A percentile compares a stretch with the other conserved stretches of the same genome.
phyloP scores from a whole-genome alignment of 257 asterid species.

The Gynochthodes officinalis region DNA sequence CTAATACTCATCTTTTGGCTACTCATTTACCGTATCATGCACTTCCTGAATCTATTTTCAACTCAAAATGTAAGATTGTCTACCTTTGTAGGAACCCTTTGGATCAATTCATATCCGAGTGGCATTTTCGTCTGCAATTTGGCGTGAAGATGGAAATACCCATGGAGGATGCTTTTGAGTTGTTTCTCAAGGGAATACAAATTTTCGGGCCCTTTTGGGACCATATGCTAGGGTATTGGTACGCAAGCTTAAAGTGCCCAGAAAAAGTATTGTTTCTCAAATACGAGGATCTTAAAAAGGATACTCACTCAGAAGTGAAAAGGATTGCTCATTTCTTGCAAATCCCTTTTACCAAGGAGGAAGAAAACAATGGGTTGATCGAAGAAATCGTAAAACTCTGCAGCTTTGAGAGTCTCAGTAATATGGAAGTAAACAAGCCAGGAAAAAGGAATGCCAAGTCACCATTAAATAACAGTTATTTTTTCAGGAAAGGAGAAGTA shows the following conservation, averaged over 20 bases:
- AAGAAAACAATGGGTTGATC: not conserved
- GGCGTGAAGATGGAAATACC: not conserved
- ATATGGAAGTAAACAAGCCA: slow-evolving; percentile 8
- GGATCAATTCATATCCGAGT: slow-evolving; percentile 3
- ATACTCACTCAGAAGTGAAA: not conserved
- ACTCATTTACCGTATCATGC: not conserved
- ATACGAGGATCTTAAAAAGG: slow-evolving; percentile 4
- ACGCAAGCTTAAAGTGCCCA: not conserved
- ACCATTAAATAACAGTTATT: not conserved
- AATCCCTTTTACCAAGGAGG: not conserved
- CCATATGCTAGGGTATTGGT: not conserved
- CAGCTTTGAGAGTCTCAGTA: slow-evolving; percentile 6
- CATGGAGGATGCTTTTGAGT: not conserved
- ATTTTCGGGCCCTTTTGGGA: not conserved
- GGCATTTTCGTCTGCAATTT: not conserved
- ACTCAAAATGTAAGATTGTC: not conserved
- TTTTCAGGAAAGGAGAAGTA: slow-evolving; percentile 16
- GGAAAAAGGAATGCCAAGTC: not conserved
- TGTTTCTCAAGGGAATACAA: not conserved
- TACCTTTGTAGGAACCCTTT: not conserved
- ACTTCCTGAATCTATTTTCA: not conserved
- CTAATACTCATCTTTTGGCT: not conserved
- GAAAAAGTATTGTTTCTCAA: not conserved
- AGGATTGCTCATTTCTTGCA: not conserved
- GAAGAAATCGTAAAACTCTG: slow-evolving; percentile 6